phyloP scores from a whole-genome alignment of 2,329 filamentous ascomycete species.

The Orbilia javanica region DNA sequence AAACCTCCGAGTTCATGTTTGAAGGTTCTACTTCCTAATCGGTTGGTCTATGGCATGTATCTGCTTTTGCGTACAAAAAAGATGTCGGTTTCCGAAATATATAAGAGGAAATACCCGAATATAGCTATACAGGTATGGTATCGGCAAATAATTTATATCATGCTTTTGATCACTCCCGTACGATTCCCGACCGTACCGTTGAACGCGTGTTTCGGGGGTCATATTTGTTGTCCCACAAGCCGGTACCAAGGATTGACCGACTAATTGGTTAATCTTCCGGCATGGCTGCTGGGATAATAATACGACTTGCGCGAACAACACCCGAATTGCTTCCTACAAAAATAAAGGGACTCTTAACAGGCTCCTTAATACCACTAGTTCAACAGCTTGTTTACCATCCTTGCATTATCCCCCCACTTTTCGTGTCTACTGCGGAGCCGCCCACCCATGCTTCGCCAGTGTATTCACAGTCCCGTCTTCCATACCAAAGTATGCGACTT shows the following conservation, averaged over 20 bases:
- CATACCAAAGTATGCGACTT: conserved; percentile 96
- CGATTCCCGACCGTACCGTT: not conserved
- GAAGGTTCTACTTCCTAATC: not conserved
- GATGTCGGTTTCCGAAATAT: not conserved
- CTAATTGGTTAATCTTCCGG: not conserved
- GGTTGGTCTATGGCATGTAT: not conserved
- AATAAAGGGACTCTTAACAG: not conserved
- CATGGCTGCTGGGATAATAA: not conserved
- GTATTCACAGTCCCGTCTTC: conserved; percentile 75
- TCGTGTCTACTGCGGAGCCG: not conserved
- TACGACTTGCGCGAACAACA: not conserved
- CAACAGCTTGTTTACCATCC: too few species aligned
- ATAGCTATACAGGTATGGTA: not conserved
- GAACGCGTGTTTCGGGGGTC: not conserved
- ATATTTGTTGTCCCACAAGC: not conserved
- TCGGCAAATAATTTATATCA: not conserved
- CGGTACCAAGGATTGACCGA: not conserved
- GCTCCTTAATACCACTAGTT: not conserved
- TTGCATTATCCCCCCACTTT: too few species aligned
- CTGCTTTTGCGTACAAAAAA: too few species aligned
- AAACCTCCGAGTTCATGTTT: conserved; percentile 35
- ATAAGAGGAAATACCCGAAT: not conserved
- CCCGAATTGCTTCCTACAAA: not conserved
- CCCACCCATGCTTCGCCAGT: conserved; percentile 18
- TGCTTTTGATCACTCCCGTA: not conserved